Conservation (phyloP, 2,329 filamentous ascomycete genomes). For the Trichocomaceae sp. region DNA sequence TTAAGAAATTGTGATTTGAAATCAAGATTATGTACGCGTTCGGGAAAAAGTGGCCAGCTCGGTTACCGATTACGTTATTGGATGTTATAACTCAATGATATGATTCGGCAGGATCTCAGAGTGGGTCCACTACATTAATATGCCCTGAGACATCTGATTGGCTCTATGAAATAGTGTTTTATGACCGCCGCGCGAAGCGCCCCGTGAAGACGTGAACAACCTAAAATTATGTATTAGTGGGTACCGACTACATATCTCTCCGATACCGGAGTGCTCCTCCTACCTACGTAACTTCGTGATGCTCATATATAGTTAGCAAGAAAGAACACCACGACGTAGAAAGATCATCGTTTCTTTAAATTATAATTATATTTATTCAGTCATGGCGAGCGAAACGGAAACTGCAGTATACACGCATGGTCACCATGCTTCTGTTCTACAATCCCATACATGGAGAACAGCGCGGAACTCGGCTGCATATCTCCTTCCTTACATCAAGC, state of each 20-base stretch:
- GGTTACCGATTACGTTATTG: too few relatives aligned
- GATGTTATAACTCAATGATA: too few relatives aligned
- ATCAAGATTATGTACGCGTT: too few relatives aligned
- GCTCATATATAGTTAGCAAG: not conserved
- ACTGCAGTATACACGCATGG: slow-evolving; percentile 30
- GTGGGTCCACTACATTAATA: too few relatives aligned
- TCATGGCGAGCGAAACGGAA: slow-evolving; percentile 8
- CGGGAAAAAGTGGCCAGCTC: too few relatives aligned
- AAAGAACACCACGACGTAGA: not conserved
- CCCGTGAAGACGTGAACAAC: too few relatives aligned
- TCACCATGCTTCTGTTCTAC: slow-evolving; percentile 32
- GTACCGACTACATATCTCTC: not conserved
- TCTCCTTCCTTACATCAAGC: slow-evolving; percentile 32
- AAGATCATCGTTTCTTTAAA: not conserved
- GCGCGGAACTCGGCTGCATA: slow-evolving; percentile 34
- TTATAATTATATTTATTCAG: not conserved
- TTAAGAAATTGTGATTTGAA: too few relatives aligned
- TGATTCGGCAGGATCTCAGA: too few relatives aligned
- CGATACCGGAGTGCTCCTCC: not conserved
- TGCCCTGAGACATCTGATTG: too few relatives aligned
- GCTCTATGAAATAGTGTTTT: too few relatives aligned
- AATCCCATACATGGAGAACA: slow-evolving; percentile 32
- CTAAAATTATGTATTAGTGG: not conserved
- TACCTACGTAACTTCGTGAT: not conserved
- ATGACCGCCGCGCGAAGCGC: too few relatives aligned